These are phyloP conservation scores for Blastomyces emzantsi DNA, from an alignment of 2,329 filamentous ascomycete genomes.

Conservation along the genomic window DNA sequence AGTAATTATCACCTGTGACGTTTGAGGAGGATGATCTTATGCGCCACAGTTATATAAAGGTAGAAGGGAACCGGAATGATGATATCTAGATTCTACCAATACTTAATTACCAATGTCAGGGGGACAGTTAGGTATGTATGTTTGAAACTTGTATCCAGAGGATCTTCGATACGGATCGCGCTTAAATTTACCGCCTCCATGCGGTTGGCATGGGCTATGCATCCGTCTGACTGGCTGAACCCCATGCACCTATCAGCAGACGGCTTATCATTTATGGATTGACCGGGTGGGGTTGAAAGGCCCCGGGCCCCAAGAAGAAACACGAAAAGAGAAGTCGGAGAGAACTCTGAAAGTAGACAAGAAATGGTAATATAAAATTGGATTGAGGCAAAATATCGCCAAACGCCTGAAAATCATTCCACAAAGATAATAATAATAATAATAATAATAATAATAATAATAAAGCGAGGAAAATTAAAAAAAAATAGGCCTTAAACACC, in stretches of 20 bases:
- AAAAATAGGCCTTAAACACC: slow-evolving; percentile 1
- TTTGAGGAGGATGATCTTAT: neutral
- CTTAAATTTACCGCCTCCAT: neutral
- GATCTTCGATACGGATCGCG: neutral
- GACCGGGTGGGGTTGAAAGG: neutral
- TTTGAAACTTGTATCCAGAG: neutral
- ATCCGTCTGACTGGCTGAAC: slow-evolving; percentile 1
- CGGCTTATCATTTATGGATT: neutral
- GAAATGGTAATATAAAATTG: neutral
- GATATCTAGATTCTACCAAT: neutral
- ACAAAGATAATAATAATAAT: neutral
- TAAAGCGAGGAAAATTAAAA: too few species aligned
- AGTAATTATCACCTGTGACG: neutral
- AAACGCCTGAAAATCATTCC: neutral
- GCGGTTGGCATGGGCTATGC: neutral
- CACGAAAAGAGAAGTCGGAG: neutral
- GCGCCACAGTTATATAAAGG: neutral
- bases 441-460: neutral
- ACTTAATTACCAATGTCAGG: neutral
- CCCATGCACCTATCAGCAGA: slow-evolving; percentile 6
- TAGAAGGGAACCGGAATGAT: neutral
- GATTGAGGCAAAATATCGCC: neutral
- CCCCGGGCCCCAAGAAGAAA: neutral
- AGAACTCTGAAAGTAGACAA: neutral
- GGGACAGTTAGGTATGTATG: neutral